Evolutionary conservation across 805 yeast species (phyloP).

Genomic region (Lachancea nothofagi): DNA sequence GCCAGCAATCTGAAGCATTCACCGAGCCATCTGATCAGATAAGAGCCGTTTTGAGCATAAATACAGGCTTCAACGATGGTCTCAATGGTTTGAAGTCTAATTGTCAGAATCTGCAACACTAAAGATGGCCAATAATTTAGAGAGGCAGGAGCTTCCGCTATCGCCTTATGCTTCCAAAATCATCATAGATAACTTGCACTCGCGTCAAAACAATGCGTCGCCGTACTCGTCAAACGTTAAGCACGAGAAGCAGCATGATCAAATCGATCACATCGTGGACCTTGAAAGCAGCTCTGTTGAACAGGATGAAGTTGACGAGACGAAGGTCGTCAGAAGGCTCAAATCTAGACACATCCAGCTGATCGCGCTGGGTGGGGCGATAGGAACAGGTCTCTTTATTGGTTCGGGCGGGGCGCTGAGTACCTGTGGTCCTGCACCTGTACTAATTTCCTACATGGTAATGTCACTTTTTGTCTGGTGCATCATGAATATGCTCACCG

Average conservation of each 20-base stretch:
- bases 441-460: constrained; percentile 52
- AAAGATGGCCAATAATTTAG: background rate
- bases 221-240: background rate
- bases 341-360: constrained; percentile 16
- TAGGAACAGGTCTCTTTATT: constrained; percentile 75
- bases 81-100: too few species aligned
- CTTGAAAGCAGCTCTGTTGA: background rate
- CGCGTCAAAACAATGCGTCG: background rate
- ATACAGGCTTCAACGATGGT: too few species aligned
- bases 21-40: too few species aligned
- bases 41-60: too few species aligned
- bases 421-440: constrained; percentile 62
- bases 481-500: constrained; percentile 51
- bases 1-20: too few species aligned
- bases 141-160: background rate
- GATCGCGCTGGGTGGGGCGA: constrained; percentile 42
- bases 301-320: background rate
- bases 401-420: constrained; percentile 59
- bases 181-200: background rate
- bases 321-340: constrained; percentile 10
- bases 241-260: background rate
- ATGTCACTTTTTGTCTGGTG: constrained; percentile 49
- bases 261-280: background rate
- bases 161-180: background rate
- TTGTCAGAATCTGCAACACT: too few species aligned